Evolutionary conservation across 345 rosid genomes (phyloP).

Genomic region (Sisymbrium altissimum): DNA sequence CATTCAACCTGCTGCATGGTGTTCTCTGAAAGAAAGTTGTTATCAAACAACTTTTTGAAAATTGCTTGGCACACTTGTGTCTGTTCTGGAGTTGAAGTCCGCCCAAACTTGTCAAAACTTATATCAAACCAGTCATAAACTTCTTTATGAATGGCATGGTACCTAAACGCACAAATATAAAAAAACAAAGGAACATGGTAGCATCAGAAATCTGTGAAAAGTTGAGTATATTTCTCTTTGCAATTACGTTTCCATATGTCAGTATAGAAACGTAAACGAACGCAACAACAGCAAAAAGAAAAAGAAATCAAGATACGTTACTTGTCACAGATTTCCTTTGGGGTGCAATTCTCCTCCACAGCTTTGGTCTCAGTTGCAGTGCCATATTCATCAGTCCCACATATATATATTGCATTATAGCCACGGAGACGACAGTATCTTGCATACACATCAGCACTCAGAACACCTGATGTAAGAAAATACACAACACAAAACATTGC

Average conservation of each 20-base stretch:
- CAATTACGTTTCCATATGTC: too few species aligned
- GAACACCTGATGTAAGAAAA: constrained; percentile 43
- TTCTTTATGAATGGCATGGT: constrained; percentile 77
- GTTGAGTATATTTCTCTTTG: too few species aligned
- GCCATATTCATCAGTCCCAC: constrained; percentile 97
- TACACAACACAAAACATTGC: neutral
- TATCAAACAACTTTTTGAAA: constrained; percentile 71
- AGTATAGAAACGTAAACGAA: neutral
- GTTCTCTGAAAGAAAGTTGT: constrained; percentile 77
- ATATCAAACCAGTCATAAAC: constrained; percentile 93
- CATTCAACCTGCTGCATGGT: constrained; percentile 75
- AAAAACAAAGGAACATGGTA: neutral
- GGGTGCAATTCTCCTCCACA: constrained; percentile 77
- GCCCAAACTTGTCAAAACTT: constrained; percentile 87
- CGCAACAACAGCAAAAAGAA: neutral
- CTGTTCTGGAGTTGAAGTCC: constrained; percentile 85
- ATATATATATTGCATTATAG: constrained; percentile 72
- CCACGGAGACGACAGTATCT: constrained; percentile 86
- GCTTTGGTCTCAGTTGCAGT: constrained; percentile 98
- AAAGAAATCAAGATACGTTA: constrained; percentile 24
- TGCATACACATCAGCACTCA: constrained; percentile 93
- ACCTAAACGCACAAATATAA: constrained; percentile 41
- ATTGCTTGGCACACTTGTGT: constrained; percentile 85
- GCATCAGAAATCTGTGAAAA: too few species aligned
- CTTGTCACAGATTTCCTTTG: constrained; percentile 90